Conservation (phyloP, 768 basidiomycete genomes). For the Collybia sp. region DNA sequence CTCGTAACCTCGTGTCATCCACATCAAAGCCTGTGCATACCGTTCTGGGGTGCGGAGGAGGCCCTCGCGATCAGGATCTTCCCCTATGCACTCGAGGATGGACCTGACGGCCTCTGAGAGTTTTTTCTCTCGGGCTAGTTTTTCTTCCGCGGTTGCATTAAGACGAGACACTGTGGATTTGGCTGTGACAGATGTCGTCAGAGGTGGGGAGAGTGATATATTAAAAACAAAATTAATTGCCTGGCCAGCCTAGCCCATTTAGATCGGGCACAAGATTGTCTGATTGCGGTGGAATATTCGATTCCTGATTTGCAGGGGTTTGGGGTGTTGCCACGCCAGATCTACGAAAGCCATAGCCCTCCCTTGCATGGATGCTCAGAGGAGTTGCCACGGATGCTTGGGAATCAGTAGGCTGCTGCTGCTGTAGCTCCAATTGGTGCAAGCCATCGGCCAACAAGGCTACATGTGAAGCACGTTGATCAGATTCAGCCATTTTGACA, state of each 20-base stretch:
- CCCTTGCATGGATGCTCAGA: slow-evolving; percentile 53
- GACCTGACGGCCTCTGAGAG: slow-evolving; percentile 85
- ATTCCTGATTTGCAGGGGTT: slow-evolving; percentile 20
- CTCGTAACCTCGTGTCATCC: slow-evolving; percentile 99
- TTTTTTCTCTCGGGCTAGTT: slow-evolving; percentile 63
- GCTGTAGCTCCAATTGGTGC: slow-evolving; percentile 37
- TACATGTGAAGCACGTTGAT: slow-evolving; percentile 25
- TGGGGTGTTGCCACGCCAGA: slow-evolving; percentile 68
- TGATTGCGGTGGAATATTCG: slow-evolving; percentile 31
- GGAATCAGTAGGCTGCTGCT: too few species aligned
- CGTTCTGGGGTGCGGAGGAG: slow-evolving; percentile 88
- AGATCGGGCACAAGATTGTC: slow-evolving; percentile 44
- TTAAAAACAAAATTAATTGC: slow-evolving; percentile 31
- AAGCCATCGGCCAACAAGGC: slow-evolving; percentile 41
- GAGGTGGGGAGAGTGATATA: neutral
- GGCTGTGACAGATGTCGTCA: slow-evolving; percentile 40
- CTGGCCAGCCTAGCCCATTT: slow-evolving; percentile 92
- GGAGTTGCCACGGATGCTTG: too few species aligned
- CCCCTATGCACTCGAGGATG: slow-evolving; percentile 95
- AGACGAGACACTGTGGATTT: slow-evolving; percentile 87
- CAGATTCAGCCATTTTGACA: too few species aligned
- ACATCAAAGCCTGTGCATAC: slow-evolving; percentile 95
- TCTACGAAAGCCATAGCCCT: slow-evolving; percentile 80
- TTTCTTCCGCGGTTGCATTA: slow-evolving; percentile 73
- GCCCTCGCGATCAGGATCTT: slow-evolving; percentile 95